phyloP scores from a whole-genome alignment of 352 stramenopile genomes.

The Phytophthora palmivora region DNA sequence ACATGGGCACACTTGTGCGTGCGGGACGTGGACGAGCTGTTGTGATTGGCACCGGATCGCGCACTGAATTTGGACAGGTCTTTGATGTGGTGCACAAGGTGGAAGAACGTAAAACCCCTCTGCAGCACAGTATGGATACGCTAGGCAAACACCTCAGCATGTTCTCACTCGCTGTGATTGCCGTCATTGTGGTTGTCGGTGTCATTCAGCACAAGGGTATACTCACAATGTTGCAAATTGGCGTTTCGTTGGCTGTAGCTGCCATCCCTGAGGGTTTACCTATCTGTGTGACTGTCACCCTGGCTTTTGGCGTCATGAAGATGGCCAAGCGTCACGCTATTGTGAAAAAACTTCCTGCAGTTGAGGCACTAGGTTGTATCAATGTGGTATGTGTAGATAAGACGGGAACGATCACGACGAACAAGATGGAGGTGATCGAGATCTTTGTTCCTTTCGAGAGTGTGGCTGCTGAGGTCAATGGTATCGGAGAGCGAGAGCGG shows the following conservation, averaged over 20 bases:
- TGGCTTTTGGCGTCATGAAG: conserved; percentile 86
- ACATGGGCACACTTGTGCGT: conserved; percentile 97
- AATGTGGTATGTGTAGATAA: conserved; percentile 95
- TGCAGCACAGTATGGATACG: conserved; percentile 96
- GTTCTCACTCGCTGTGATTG: conserved; percentile 94
- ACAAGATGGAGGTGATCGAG: conserved; percentile 88
- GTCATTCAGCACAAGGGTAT: conserved; percentile 92
- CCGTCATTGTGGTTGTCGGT: conserved; percentile 94
- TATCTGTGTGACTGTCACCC: conserved; percentile 84
- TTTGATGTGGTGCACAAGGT: conserved; percentile 95
- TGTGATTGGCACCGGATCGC: conserved; percentile 93
- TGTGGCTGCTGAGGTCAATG: conserved; percentile 71
- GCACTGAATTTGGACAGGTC: conserved; percentile 97
- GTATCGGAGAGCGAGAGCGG: conserved; percentile 46
- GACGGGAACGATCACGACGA: conserved; percentile 94
- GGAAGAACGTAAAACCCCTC: conserved; percentile 93
- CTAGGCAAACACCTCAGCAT: conserved; percentile 95
- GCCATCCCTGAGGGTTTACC: conserved; percentile 82
- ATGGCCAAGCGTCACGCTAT: conserved; percentile 89
- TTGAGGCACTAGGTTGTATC: conserved; percentile 90
- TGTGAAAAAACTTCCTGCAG: conserved; percentile 89
- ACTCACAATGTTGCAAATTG: conserved; percentile 96
- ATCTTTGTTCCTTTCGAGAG: conserved; percentile 85
- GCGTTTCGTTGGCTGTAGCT: conserved; percentile 88
- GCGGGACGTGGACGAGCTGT: conserved; percentile 92